These are phyloP conservation scores for Pseudoperonospora humuli DNA, from an alignment of 352 stramenopile genomes.

Conservation along the genomic window DNA sequence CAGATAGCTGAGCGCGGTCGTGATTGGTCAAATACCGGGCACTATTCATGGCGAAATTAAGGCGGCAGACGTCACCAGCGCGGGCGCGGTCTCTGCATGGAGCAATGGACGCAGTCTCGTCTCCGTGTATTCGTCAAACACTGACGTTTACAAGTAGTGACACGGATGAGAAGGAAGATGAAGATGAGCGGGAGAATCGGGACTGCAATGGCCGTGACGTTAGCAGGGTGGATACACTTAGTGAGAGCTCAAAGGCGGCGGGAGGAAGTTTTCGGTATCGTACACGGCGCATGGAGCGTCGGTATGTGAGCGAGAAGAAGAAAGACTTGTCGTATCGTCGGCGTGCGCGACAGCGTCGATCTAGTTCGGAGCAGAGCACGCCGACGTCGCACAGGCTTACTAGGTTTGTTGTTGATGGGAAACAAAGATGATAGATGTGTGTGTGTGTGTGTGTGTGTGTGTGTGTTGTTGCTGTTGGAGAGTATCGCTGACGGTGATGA, in stretches of 20 bases:
- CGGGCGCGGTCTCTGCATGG: slow-evolving; percentile 24
- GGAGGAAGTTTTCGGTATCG: slow-evolving; percentile 23
- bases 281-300: slow-evolving; percentile 18
- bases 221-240: background rate
- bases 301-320: slow-evolving; percentile 19
- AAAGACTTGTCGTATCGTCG: slow-evolving; percentile 16
- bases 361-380: slow-evolving; percentile 16
- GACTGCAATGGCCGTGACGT: background rate
- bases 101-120: slow-evolving; percentile 20
- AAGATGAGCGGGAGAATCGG: slow-evolving; percentile 10
- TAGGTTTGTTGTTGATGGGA: slow-evolving; percentile 1
- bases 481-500: background rate
- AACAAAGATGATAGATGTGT: background rate
- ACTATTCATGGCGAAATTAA: no score
- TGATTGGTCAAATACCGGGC: no score
- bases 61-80: slow-evolving; percentile 9
- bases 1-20: no score
- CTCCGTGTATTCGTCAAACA: slow-evolving; percentile 27
- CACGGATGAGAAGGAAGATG: slow-evolving; percentile 6
- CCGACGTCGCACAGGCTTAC: slow-evolving; percentile 8
- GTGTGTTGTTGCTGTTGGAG: background rate
- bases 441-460: background rate
- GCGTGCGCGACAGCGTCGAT: no score
- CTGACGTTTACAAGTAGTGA: slow-evolving; percentile 31
- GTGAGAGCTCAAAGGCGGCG: background rate